Percentiles rank a stretch among this genome's conserved stretches.
These are phyloP conservation scores for Dothideomycetes sp. DNA, from an alignment of 2,329 filamentous ascomycete genomes.

Conservation along the genomic window DNA sequence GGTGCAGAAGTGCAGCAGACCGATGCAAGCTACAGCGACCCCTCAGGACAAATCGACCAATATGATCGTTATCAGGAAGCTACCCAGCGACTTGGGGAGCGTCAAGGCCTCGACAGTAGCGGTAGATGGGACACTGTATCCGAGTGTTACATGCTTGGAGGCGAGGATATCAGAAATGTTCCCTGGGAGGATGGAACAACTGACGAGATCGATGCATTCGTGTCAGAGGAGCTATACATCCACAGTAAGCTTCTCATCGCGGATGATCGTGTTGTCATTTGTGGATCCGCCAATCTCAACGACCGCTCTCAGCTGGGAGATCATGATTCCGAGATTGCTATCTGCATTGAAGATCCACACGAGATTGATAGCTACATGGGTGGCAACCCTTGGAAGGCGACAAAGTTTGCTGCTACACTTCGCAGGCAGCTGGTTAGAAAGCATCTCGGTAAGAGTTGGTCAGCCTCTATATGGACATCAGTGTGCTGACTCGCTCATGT, in stretches of 20 bases:
- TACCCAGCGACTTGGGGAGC: conserved; percentile 43
- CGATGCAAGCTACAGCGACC: conserved; percentile 20
- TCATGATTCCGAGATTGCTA: conserved; percentile 84
- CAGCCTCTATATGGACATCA: too few species aligned
- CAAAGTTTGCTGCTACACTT: conserved; percentile 66
- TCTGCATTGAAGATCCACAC: conserved; percentile 70
- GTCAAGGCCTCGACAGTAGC: conserved; percentile 27
- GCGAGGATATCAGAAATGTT: conserved; percentile 55
- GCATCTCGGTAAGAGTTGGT: too few species aligned
- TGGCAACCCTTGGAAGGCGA: conserved; percentile 59
- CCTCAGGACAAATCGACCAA: conserved; percentile 10
- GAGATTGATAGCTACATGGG: conserved; percentile 63
- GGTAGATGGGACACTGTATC: conserved; percentile 66
- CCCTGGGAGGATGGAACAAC: conserved; percentile 46
- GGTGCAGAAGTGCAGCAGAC: conserved; percentile 22
- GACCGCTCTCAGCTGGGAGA: conserved; percentile 67
- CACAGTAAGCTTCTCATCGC: conserved; percentile 67
- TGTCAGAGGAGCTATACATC: conserved; percentile 52
- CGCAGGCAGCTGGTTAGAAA: conserved; percentile 83
- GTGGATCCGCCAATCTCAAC: conserved; percentile 63
- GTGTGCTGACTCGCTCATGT: too few species aligned
- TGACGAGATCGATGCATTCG: conserved; percentile 50
- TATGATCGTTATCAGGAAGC: conserved; percentile 66
- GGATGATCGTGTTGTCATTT: conserved; percentile 72
- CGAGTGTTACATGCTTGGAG: conserved; percentile 72